Conservation (phyloP, 805 yeast species). For the Osmozyma mogii region DNA sequence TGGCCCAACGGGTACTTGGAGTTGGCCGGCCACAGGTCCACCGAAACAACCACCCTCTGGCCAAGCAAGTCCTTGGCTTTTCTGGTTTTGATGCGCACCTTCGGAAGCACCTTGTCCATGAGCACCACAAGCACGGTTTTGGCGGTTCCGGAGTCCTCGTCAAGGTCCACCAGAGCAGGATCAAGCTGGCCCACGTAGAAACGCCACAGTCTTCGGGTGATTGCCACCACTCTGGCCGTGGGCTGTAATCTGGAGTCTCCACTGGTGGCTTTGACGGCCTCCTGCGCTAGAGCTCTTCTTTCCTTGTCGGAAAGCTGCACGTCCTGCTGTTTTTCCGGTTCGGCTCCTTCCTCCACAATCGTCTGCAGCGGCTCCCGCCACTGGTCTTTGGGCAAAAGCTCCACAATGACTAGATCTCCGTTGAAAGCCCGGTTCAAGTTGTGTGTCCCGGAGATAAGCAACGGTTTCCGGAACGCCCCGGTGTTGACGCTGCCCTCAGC, state of each 20-base stretch:
- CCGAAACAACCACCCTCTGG: constrained; percentile 83
- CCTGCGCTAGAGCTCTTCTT: constrained; percentile 64
- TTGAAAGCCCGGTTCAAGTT: constrained; percentile 85
- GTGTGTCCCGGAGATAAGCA: constrained; percentile 74
- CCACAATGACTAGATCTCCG: constrained; percentile 88
- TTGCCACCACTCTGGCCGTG: constrained; percentile 89
- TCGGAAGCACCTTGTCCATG: constrained; percentile 86
- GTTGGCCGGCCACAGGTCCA: constrained; percentile 85
- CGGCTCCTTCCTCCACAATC: constrained; percentile 67
- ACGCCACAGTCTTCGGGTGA: constrained; percentile 89
- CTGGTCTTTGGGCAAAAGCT: constrained; percentile 71
- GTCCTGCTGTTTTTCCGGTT: constrained; percentile 53
- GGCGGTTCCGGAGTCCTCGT: constrained; percentile 51
- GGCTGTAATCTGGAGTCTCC: constrained; percentile 56
- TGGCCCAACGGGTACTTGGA: constrained; percentile 92
- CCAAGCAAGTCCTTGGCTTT: constrained; percentile 78
- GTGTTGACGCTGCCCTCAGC: constrained; percentile 78
- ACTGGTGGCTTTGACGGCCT: constrained; percentile 57
- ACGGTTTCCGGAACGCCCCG: constrained; percentile 69
- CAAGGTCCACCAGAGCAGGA: constrained; percentile 55
- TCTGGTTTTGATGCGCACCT: constrained; percentile 79
- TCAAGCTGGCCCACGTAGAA: constrained; percentile 91
- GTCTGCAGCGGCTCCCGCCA: constrained; percentile 85
- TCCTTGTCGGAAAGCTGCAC: constrained; percentile 59
- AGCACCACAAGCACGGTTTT: constrained; percentile 76